phyloP scores from a whole-genome alignment of 2,329 filamentous ascomycete species.

The Monosporascus sp. region DNA sequence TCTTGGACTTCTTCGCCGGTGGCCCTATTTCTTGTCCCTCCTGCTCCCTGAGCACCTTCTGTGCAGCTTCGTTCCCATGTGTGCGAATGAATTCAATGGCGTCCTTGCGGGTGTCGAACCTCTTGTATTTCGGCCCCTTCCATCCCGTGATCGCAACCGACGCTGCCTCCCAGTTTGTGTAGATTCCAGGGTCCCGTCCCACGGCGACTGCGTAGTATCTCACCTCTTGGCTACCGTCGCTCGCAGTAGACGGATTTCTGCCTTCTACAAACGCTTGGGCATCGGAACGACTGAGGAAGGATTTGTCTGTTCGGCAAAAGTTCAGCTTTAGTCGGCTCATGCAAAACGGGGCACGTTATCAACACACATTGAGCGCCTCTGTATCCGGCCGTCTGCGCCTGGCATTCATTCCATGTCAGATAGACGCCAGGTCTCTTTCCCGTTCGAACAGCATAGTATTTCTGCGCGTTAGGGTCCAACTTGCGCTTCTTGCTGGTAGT shows the following conservation, averaged over 20 bases:
- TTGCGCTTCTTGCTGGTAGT: conserved; percentile 42
- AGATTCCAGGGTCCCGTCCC: conserved; percentile 55
- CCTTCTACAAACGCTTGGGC: conserved; percentile 75
- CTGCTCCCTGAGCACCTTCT: conserved; percentile 42
- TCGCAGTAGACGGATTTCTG: conserved; percentile 37
- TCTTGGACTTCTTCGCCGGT: conserved; percentile 31
- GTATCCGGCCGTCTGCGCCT: conserved; percentile 56
- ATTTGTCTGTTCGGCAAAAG: conserved; percentile 60
- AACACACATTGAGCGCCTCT: conserved; percentile 64
- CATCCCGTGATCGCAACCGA: conserved; percentile 69
- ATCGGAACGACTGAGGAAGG: conserved; percentile 67
- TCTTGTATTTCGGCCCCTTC: conserved; percentile 65
- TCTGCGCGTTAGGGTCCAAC: conserved; percentile 39
- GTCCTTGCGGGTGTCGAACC: conserved; percentile 63
- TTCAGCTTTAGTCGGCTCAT: conserved; percentile 4
- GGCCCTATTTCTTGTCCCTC: conserved; percentile 29
- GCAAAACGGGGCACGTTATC: conserved; percentile 2
- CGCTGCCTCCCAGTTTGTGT: conserved; percentile 63
- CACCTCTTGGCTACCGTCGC: conserved; percentile 35
- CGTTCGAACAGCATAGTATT: conserved; percentile 59
- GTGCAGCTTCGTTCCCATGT: conserved; percentile 39
- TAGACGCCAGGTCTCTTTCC: conserved; percentile 59
- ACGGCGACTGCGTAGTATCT: conserved; percentile 59
- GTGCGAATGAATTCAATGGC: conserved; percentile 70
- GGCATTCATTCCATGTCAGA: conserved; percentile 55